A percentile compares a stretch with the other conserved stretches of the same genome.
These are phyloP conservation scores for Aspergillus ruber DNA, from an alignment of 2,329 filamentous ascomycete genomes.

Conservation along the genomic window DNA sequence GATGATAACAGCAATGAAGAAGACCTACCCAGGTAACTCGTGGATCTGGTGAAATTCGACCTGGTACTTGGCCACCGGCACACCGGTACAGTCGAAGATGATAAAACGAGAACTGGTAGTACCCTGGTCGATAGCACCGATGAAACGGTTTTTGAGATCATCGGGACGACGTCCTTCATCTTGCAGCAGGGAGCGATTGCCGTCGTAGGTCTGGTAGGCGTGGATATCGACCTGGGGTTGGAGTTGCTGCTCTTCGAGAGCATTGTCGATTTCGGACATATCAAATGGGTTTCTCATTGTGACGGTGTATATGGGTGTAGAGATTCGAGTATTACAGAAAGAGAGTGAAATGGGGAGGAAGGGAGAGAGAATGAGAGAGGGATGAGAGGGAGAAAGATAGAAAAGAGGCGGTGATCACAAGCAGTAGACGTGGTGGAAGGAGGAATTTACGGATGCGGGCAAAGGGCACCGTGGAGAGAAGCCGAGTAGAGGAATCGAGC, in stretches of 20 bases:
- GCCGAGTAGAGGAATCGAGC: neutral
- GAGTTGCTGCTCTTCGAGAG: slow-evolving; percentile 14
- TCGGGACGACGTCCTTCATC: slow-evolving; percentile 24
- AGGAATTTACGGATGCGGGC: slow-evolving; percentile 3
- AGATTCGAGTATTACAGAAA: neutral
- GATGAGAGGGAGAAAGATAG: neutral
- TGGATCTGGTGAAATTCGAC: slow-evolving; percentile 82
- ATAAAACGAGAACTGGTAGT: slow-evolving; percentile 86
- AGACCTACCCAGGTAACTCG: slow-evolving; percentile 72
- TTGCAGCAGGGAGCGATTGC: slow-evolving; percentile 29
- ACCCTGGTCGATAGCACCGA: slow-evolving; percentile 85
- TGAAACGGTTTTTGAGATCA: slow-evolving; percentile 48
- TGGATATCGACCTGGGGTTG: slow-evolving; percentile 17
- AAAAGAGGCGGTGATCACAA: neutral
- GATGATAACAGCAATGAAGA: neutral
- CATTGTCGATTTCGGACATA: slow-evolving; percentile 19
- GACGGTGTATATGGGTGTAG: slow-evolving; percentile 1
- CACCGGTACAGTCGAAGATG: slow-evolving; percentile 75
- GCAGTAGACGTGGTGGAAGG: neutral
- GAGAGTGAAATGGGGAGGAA: slow-evolving; percentile 1
- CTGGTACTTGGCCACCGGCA: slow-evolving; percentile 75
- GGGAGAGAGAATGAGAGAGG: slow-evolving; percentile 1
- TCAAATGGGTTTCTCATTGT: slow-evolving; percentile 28
- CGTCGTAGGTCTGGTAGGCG: slow-evolving; percentile 26
- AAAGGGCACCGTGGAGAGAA: slow-evolving; percentile 1